Evolutionary conservation across 345 rosid genomes (phyloP).

Genomic region (Laguncularia racemosa): DNA sequence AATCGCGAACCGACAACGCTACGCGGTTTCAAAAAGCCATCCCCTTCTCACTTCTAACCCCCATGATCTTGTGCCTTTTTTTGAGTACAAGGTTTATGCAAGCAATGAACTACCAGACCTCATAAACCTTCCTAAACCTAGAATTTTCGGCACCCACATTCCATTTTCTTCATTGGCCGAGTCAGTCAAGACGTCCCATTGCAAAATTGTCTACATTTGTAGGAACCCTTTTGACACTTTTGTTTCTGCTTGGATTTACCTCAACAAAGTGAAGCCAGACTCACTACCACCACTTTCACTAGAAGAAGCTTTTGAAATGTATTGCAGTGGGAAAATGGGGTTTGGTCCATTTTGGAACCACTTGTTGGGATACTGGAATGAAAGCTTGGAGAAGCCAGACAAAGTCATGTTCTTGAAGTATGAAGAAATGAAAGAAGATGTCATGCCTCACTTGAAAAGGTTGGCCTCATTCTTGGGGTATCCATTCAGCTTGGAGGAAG

Average conservation of each 20-base stretch:
- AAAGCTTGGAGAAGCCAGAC: constrained; percentile 24
- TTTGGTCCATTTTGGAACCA: constrained; percentile 34
- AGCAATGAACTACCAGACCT: constrained; percentile 10
- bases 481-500: constrained; percentile 17
- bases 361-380: constrained; percentile 33
- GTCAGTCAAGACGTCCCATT: constrained; percentile 5
- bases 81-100: constrained; percentile 19
- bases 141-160: constrained; percentile 16
- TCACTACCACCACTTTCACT: constrained; percentile 3
- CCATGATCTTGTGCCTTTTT: constrained; percentile 32
- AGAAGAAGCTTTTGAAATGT: constrained; percentile 27
- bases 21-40: not conserved
- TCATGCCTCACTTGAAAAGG: constrained; percentile 13
- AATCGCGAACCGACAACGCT: constrained; percentile 16
- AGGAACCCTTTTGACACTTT: constrained; percentile 22
- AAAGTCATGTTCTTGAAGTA: constrained; percentile 27
- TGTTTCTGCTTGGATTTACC: constrained; percentile 14
- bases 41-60: constrained; percentile 28
- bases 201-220: constrained; percentile 19
- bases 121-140: constrained; percentile 9
- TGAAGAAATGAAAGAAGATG: constrained; percentile 31
- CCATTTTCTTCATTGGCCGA: constrained; percentile 11
- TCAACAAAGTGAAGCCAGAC: constrained; percentile 9
- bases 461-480: constrained; percentile 13
- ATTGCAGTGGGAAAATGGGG: constrained; percentile 20